phyloP scores from a whole-genome alignment of 2,329 filamentous ascomycete genomes.

The Epichloe glyceriae region DNA sequence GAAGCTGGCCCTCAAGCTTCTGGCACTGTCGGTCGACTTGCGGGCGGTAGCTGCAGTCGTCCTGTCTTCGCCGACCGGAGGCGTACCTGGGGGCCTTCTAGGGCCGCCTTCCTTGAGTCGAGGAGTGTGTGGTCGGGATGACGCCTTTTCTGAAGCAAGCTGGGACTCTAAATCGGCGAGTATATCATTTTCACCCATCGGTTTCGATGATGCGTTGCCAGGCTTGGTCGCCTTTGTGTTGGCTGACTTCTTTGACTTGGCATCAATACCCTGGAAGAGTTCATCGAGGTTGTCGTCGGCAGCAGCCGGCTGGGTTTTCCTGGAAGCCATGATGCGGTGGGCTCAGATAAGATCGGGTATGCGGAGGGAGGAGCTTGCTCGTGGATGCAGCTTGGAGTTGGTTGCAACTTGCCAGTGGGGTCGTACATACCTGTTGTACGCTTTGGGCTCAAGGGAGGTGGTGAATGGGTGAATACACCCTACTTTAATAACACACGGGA shows the following conservation, averaged over 20 bases:
- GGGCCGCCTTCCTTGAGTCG: slow-evolving; percentile 45
- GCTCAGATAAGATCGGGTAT: not conserved
- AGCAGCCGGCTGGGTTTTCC: slow-evolving; percentile 41
- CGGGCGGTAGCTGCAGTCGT: slow-evolving; percentile 28
- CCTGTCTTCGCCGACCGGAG: slow-evolving; percentile 53
- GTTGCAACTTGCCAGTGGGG: not conserved
- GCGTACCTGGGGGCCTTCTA: slow-evolving; percentile 34
- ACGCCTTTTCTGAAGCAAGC: slow-evolving; percentile 57
- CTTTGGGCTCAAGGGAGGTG: too few relatives aligned
- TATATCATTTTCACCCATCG: slow-evolving; percentile 53
- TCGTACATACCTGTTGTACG: too few relatives aligned
- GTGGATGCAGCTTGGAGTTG: not conserved
- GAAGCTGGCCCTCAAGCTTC: slow-evolving; percentile 58
- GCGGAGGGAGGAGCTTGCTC: not conserved
- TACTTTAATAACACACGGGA: too few relatives aligned
- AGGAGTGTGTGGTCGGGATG: slow-evolving; percentile 72
- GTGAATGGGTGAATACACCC: too few relatives aligned
- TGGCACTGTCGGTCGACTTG: slow-evolving; percentile 67
- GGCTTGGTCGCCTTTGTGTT: slow-evolving; percentile 30
- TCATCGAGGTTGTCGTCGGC: slow-evolving; percentile 52
- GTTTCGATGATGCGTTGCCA: slow-evolving; percentile 36
- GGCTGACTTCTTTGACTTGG: slow-evolving; percentile 34
- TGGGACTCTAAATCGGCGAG: slow-evolving; percentile 70
- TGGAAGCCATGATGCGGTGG: slow-evolving; percentile 40
- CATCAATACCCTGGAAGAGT: slow-evolving; percentile 50